Base-by-base conservation (phyloP, 164 flowering plant species). In the Malania oleifera region DNA sequence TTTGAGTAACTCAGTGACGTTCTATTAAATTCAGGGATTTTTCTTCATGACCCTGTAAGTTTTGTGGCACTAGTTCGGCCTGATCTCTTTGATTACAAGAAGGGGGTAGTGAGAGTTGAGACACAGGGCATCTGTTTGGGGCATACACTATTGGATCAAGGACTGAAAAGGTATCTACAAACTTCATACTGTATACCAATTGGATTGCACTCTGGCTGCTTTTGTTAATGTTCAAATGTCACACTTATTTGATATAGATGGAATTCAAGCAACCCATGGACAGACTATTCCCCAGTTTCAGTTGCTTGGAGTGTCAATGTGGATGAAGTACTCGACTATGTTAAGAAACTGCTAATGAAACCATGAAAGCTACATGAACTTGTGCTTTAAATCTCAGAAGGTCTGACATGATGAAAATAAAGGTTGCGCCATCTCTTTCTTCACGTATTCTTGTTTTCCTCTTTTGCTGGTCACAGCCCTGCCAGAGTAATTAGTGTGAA, bases 21-120 rank as follows among this genome's bases (percentile, higher is more conserved):
- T 62, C 46, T 69, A n/a, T 17, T 17, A 39, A 52, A 44, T 52
- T 18, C 82, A 92, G 98, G 98, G 26, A 79, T 93, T 60, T 88
- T 86, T 65, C 97, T 79, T 62, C 99, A 93, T 47, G 99, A 93
- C 59, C 97, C 99, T 19, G 96, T 86, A 5, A 82, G 96, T 72
- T 90, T 88, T 52, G 81, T 75, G 55, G 91, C 95, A 24, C 72
- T 93, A 10, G 83, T 84, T 22, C 82, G 82, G 62, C 99, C 97
- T 23, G 99, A 93, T 76, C 84, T 93, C 35, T 90, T 93, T 61
- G 86, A 86, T 19, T 93, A 70, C 77, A 90, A 78, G 74, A 76
- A 70, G 45, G 99, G 96, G 11, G 96, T 86, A 38, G 97, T 90
- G 54, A 80, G 99, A 70, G 99, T 90, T 28, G 99, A 93, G 73